Evolutionary conservation across 768 basidiomycete species (phyloP).

Genomic region (Pleurotus tuber-regium): DNA sequence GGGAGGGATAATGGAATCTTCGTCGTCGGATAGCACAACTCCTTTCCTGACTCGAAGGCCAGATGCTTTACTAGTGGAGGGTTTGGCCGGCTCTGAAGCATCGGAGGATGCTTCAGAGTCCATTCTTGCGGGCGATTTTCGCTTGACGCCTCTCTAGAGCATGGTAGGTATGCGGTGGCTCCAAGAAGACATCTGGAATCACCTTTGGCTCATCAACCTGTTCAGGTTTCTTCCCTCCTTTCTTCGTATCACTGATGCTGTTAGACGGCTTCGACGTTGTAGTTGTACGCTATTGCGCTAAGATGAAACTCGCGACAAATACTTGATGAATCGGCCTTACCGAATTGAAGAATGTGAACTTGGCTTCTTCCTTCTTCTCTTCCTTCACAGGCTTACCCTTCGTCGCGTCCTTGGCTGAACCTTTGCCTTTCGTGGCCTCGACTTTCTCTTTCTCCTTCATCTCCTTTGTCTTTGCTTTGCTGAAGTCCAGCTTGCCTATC

Average conservation of each 20-base stretch:
- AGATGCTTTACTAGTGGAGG: constrained; percentile 11
- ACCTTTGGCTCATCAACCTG: constrained; percentile 18
- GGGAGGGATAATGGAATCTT: constrained; percentile 43
- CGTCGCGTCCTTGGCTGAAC: neutral
- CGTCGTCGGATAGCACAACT: constrained; percentile 60
- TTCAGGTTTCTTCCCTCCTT: constrained; percentile 15
- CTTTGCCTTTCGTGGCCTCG: constrained; percentile 18
- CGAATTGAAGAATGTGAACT: neutral
- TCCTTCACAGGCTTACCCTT: constrained; percentile 10
- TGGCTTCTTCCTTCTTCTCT: constrained; percentile 12
- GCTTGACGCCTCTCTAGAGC: constrained; percentile 34
- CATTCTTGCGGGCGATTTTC: constrained; percentile 37
- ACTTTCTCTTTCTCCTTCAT: constrained; percentile 22
- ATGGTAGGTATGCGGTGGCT: neutral
- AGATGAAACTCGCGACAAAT: neutral
- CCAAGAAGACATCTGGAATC: neutral
- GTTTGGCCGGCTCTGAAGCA: constrained; percentile 11
- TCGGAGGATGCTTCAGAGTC: constrained; percentile 22
- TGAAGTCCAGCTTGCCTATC: constrained; percentile 60
- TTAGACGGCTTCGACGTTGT: neutral
- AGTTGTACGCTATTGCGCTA: neutral
- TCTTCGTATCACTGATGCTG: constrained; percentile 9
- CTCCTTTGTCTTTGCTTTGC: constrained; percentile 51
- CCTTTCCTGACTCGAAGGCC: constrained; percentile 40
- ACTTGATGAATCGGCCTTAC: neutral